phyloP scores from a whole-genome alignment of 768 basidiomycete species.

The Lyophyllum semitale region DNA sequence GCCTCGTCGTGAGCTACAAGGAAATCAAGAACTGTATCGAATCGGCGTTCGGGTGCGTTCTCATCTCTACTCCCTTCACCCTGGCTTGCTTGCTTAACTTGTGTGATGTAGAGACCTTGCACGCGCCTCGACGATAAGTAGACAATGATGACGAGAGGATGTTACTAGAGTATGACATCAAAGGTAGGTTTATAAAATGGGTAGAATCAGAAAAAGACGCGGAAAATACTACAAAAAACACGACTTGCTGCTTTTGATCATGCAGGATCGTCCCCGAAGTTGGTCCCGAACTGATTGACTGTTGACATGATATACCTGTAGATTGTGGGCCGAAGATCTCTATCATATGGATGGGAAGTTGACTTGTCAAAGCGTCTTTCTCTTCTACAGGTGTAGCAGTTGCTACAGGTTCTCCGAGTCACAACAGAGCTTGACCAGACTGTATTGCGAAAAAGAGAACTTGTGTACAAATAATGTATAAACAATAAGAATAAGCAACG shows the following conservation, averaged over 20 bases:
- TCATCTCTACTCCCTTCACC: neutral
- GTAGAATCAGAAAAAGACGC: conserved; percentile 59
- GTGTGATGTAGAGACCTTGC: conserved; percentile 46
- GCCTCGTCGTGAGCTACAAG: conserved; percentile 90
- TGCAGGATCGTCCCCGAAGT: neutral
- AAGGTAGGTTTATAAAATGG: conserved; percentile 48
- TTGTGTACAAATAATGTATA: too few relatives aligned
- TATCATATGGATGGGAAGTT: too few relatives aligned
- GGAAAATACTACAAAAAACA: conserved; percentile 31
- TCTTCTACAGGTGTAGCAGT: too few relatives aligned
- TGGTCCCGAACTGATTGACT: too few relatives aligned
- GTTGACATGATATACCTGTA: too few relatives aligned
- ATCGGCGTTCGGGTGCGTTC: conserved; percentile 75
- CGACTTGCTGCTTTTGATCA: conserved; percentile 17
- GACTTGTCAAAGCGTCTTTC: too few relatives aligned
- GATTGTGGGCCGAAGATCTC: too few relatives aligned
- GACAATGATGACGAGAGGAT: conserved; percentile 8
- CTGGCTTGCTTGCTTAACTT: neutral
- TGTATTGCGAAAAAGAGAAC: too few relatives aligned
- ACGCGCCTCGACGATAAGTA: conserved; percentile 28
- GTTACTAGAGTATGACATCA: neutral
- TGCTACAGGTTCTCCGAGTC: too few relatives aligned
- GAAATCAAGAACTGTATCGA: conserved; percentile 88
- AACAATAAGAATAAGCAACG: too few relatives aligned
- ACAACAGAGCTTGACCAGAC: too few relatives aligned